Base-by-base conservation (phyloP, 2,329 filamentous ascomycete species). In the Aspergillus ibericus region DNA sequence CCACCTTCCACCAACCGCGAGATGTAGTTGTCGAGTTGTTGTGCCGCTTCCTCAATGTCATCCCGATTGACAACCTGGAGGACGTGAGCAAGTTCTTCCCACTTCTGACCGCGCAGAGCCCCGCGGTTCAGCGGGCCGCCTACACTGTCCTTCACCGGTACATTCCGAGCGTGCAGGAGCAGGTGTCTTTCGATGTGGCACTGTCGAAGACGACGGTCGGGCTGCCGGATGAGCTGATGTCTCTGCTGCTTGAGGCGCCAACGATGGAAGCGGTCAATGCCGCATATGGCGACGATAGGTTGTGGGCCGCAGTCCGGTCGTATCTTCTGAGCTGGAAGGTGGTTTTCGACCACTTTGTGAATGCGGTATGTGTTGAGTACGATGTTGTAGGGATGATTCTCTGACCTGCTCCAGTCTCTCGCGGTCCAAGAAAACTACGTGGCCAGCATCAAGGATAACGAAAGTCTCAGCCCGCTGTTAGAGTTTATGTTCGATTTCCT, bases 321-420 rank as follows among this genome's bases (percentile, higher is more conserved):
- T 99, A 97, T 69, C 81, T 99, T 2, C 80, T 96, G 27, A 90
- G 91, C 10, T 99, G 95, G 95, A 85, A 91, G 63, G 81, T 98
- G 1, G 83, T 97, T 0, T 98, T 96, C 70, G 92, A 96, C 66
- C 88, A 93, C 46, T 96, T 93, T 70, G 80, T 82, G 16, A 85
- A 87, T 18, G 87, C 92, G 12, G 81, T 83, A 78, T 62, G 71
- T 63, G 52, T 51, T 49, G 6, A 27, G 4, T 7, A 13, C 4
- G 18, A 5, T 18, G 35, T 10, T 16, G 15, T 16, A 18, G 40
- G 32, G 22, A 5, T 4, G 6, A 36, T 18, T 47, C 56, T 59
- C 72, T 77, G 61, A 78, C 53, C n/a, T 12, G 9, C 13, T 25
- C 44, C 25, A 83, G 80, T 91, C 93, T 0, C 88, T 90, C 73